phyloP scores from a whole-genome alignment of 1,284 basidiomycete species.

The Cryptococcus floricola region DNA sequence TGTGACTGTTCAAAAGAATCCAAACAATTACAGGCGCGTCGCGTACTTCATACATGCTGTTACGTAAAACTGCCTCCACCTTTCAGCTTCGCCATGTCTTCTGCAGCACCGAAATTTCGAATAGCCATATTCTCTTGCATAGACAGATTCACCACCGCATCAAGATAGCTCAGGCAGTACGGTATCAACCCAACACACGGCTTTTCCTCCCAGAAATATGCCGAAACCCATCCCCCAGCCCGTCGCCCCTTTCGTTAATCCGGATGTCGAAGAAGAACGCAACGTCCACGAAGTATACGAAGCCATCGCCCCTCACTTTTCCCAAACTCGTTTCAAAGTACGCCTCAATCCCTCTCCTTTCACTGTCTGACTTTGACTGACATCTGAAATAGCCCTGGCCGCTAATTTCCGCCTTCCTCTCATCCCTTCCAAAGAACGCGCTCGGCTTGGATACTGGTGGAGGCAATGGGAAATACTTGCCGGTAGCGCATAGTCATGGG shows the following conservation, averaged over 20 bases:
- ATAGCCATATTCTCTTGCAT: no score
- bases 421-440: constrained; percentile 67
- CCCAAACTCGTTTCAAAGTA: constrained; percentile 89
- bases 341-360: constrained; percentile 3
- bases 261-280: constrained; percentile 29
- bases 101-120: no score
- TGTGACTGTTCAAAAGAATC: no score
- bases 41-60: no score
- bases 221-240: constrained; percentile 30
- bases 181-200: no score
- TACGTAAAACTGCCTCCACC: no score
- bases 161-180: no score
- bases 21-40: no score
- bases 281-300: constrained; percentile 81
- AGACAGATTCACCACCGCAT: no score
- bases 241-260: constrained; percentile 3
- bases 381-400: constrained; percentile 68
- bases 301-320: constrained; percentile 85
- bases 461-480: constrained; percentile 96
- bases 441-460: constrained; percentile 92
- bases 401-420: constrained; percentile 76
- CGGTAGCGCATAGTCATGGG: constrained; percentile 53
- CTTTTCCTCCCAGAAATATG: background rate
- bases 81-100: no score
- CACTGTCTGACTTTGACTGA: background rate